Base-by-base conservation (phyloP, 352 stramenopile genomes). In the Elongisporangium senticosum region DNA sequence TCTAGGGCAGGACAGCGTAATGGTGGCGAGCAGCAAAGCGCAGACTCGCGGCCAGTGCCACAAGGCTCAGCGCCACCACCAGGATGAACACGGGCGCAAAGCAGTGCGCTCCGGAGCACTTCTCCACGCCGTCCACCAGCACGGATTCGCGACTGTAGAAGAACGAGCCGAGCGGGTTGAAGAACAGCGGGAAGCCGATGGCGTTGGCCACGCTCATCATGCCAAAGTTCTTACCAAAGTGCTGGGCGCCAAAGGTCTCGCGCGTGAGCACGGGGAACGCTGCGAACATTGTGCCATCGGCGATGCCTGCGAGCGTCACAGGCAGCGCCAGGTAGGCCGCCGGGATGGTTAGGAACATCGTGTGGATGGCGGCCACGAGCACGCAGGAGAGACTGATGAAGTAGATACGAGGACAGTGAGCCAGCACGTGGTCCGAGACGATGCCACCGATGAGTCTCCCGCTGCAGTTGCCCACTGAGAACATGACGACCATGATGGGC, bases 211-310 rank as follows among this genome's bases (percentile, higher is more conserved):
- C 67, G 50, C 77, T 89, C 22, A 93, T 83, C 22, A 89, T 55
- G 11, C 83, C 80, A 58, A 87, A 93, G 51, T 93, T 93, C 56
- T 90, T 87, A 49, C 83, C 83, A 55, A 93, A 90, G 56, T 93
- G 83, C 1, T 63, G 65, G 20, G 64, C 59, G 1, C 83, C 83
- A 56, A 90, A 93, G 0, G 79, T 86, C 60, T 93, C 81, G 26
- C 81, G 79, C 14, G 66, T 84, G 48, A 93, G 59, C 17, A 91
- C 77, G 7, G 79, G 77, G 49, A 89, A 91, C 7, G 77, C 68
- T 0, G 79, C 73, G 51, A 90, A 90, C 72, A 93, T 89, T 53
- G 88, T 71, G 53, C 81, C 79, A 51, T 91, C 83, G 10, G 79
- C 79, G 20, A 89, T 28, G 1, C 83, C 81, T 5, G 83, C 62